Evolutionary conservation across 1,284 basidiomycete species (phyloP).

Genomic region (Boletus mariae): DNA sequence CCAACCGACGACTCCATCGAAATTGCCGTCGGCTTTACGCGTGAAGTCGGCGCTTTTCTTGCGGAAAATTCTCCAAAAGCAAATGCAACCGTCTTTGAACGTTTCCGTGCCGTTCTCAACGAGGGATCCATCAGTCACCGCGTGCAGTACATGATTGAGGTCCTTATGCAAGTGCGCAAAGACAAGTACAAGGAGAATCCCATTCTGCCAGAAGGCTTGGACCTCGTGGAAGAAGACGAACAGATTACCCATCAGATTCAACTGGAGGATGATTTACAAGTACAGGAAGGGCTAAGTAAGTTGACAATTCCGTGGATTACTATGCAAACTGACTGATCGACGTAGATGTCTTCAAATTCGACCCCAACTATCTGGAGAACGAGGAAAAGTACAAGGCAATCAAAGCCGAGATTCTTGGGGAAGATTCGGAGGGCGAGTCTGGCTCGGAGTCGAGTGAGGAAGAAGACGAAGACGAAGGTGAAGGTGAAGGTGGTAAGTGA

Average conservation of each 20-base stretch:
- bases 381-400: constrained; percentile 93
- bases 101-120: constrained; percentile 94
- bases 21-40: constrained; percentile 96
- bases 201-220: constrained; percentile 87
- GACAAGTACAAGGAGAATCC: constrained; percentile 99
- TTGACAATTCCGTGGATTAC: constrained; percentile 15
- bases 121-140: constrained; percentile 94
- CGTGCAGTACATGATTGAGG: constrained; percentile 99
- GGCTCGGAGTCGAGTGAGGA: constrained; percentile 62
- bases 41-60: constrained; percentile 95
- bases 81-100: constrained; percentile 90
- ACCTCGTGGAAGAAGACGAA: constrained; percentile 96
- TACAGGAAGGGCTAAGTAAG: constrained; percentile 92
- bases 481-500: constrained; percentile 50
- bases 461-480: constrained; percentile 51
- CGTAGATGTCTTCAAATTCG: constrained; percentile 92
- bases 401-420: constrained; percentile 92
- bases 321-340: constrained; percentile 8
- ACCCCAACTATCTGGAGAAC: constrained; percentile 85
- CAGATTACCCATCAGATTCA: constrained; percentile 93
- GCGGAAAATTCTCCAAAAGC: constrained; percentile 93
- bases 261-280: constrained; percentile 88
- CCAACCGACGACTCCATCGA: constrained; percentile 98
- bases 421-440: constrained; percentile 70
- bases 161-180: constrained; percentile 95